Evolutionary conservation across 1,284 basidiomycete species (phyloP).

Genomic region (Hymenochaete sp.): DNA sequence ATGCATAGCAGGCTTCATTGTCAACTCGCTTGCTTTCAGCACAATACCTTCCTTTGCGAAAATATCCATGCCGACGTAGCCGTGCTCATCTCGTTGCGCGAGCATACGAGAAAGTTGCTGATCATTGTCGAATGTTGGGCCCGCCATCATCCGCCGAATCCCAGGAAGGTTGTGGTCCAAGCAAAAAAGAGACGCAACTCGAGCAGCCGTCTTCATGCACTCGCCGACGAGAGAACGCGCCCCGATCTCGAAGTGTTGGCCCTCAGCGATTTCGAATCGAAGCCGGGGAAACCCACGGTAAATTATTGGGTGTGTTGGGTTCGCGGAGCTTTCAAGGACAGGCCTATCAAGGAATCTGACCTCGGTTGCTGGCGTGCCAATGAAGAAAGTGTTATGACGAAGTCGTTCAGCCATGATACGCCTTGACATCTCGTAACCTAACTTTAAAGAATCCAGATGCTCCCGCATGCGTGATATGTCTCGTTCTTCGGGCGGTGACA

Average conservation of each 20-base stretch:
- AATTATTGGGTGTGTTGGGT: constrained; percentile 20
- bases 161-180: constrained; percentile 54
- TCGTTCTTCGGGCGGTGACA: constrained; percentile 4
- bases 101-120: constrained; percentile 31
- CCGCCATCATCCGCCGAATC: constrained; percentile 49
- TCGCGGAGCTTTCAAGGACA: background rate
- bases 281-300: constrained; percentile 48
- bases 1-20: constrained; percentile 53
- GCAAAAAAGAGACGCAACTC: constrained; percentile 70
- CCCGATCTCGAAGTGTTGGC: constrained; percentile 29
- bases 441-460: constrained; percentile 5
- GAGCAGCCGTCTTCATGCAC: constrained; percentile 77
- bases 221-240: constrained; percentile 63
- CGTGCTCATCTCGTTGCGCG: constrained; percentile 33
- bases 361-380: constrained; percentile 22
- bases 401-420: background rate
- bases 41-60: constrained; percentile 29
- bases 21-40: constrained; percentile 35
- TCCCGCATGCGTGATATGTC: constrained; percentile 7
- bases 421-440: constrained; percentile 4
- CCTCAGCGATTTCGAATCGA: constrained; percentile 34
- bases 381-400: constrained; percentile 21
- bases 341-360: constrained; percentile 23
- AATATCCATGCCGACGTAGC: constrained; percentile 33
- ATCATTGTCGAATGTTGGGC: constrained; percentile 31